phyloP scores from a whole-genome alignment of 345 rosid species.

The Citrus glauca region DNA sequence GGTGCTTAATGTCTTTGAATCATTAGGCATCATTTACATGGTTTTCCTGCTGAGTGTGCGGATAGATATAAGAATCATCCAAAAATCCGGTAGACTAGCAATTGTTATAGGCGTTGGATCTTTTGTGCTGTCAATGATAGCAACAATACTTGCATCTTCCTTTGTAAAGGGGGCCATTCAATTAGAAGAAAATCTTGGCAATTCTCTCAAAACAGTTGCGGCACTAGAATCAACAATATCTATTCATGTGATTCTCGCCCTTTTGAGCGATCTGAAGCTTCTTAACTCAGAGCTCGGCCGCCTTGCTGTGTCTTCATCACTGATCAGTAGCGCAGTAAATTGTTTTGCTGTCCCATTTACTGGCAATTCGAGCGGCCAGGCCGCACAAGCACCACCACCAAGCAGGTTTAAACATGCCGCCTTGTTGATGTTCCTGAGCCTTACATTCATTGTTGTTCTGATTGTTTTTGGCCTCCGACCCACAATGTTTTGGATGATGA shows the following conservation, averaged over 20 bases:
- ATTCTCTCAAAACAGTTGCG: neutral
- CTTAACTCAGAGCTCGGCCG: conserved; percentile 46
- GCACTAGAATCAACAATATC: conserved; percentile 22
- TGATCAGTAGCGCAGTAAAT: conserved; percentile 17
- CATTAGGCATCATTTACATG: too few species aligned
- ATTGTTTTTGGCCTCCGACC: conserved; percentile 24
- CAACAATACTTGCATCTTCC: conserved; percentile 9
- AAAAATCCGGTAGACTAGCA: conserved; percentile 35
- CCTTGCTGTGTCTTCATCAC: conserved; percentile 41
- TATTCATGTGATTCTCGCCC: conserved; percentile 27
- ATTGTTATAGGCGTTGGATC: conserved; percentile 29
- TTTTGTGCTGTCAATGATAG: conserved; percentile 22
- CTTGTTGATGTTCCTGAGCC: neutral
- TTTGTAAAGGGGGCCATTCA: conserved; percentile 1
- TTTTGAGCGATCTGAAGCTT: conserved; percentile 20
- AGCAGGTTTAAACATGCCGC: neutral
- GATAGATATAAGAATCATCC: too few species aligned
- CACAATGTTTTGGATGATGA: conserved; percentile 37
- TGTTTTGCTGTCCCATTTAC: neutral
- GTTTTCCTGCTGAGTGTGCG: too few species aligned
- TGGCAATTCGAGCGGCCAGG: neutral
- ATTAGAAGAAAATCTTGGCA: neutral
- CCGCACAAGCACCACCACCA: neutral
- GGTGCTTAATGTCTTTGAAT: too few species aligned
- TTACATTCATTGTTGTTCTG: neutral